These are phyloP conservation scores for Colletotrichum trifolii DNA, from an alignment of 2,329 filamentous ascomycete genomes.

Conservation along the genomic window DNA sequence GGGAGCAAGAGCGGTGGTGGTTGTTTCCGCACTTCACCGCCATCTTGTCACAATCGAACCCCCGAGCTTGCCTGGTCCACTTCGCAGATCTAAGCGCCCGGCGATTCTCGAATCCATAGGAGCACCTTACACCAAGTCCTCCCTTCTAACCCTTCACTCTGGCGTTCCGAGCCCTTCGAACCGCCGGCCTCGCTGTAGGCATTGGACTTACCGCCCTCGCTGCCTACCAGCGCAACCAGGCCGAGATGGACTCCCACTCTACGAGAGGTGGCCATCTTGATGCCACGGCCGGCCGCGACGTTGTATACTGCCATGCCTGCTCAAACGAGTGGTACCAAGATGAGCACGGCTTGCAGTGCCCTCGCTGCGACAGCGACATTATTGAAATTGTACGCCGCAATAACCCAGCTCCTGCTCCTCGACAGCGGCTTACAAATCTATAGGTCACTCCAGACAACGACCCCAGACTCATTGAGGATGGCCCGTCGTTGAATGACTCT, in stretches of 20 bases:
- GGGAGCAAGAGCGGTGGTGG: not conserved
- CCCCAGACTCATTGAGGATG: constrained; percentile 60
- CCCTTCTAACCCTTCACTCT: constrained; percentile 51
- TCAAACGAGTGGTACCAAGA: constrained; percentile 83
- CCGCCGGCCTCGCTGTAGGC: constrained; percentile 66
- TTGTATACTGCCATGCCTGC: constrained; percentile 89
- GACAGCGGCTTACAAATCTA: constrained; percentile 39
- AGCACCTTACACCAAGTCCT: not conserved
- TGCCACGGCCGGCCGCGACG: constrained; percentile 67
- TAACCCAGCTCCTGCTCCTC: not conserved
- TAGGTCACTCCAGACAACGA: constrained; percentile 70
- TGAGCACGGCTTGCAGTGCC: constrained; percentile 76
- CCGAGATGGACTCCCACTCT: constrained; percentile 50
- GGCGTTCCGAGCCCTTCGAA: constrained; percentile 67
- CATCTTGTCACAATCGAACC: not conserved
- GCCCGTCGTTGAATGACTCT: constrained; percentile 36
- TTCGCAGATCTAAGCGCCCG: constrained; percentile 3
- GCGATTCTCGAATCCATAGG: not conserved
- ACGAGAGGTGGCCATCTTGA: constrained; percentile 56
- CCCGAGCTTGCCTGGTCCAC: not conserved
- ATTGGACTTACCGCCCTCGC: constrained; percentile 68
- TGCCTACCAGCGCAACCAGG: constrained; percentile 62
- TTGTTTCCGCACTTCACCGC: constrained; percentile 1
- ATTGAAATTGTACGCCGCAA: constrained; percentile 81
- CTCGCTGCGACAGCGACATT: constrained; percentile 80